Evolutionary conservation across 2,329 filamentous ascomycete genomes (phyloP).

Genomic region (Leptographium flavum): DNA sequence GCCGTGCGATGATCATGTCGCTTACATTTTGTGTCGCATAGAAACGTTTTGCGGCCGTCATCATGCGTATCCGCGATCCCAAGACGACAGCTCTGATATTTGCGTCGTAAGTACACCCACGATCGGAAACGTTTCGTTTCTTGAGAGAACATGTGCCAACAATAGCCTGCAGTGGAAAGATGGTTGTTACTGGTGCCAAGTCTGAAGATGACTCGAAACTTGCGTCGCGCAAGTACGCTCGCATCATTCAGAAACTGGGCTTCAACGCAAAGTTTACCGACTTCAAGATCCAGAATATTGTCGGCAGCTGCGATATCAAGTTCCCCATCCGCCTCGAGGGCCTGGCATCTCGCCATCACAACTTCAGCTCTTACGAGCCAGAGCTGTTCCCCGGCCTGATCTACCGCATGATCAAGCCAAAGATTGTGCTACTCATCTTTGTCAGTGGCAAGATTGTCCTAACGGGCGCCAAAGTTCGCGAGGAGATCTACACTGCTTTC

Average conservation of each 20-base stretch:
- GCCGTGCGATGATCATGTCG: neutral
- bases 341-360: slow-evolving; percentile 95
- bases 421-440: slow-evolving; percentile 96
- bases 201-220: slow-evolving; percentile 97
- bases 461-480: slow-evolving; percentile 92
- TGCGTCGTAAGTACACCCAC: slow-evolving; percentile 28
- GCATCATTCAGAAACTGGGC: slow-evolving; percentile 98
- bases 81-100: slow-evolving; percentile 98
- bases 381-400: slow-evolving; percentile 98
- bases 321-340: slow-evolving; percentile 96
- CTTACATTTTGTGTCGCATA: slow-evolving; percentile 1
- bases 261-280: slow-evolving; percentile 99
- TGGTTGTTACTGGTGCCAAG: slow-evolving; percentile 98
- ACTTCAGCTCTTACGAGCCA: slow-evolving; percentile 98
- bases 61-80: slow-evolving; percentile 98
- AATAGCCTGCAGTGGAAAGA: slow-evolving; percentile 60
- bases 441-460: slow-evolving; percentile 97
- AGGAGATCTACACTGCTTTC: slow-evolving; percentile 95
- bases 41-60: slow-evolving; percentile 95
- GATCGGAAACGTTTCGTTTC: neutral
- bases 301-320: slow-evolving; percentile 97
- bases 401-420: slow-evolving; percentile 99
- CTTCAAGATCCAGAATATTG: slow-evolving; percentile 99
- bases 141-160: slow-evolving; percentile 3
- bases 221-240: slow-evolving; percentile 92